A percentile compares a stretch with the other conserved stretches of the same genome.
Evolutionary conservation across 257 asterid species (phyloP).

Genomic region (Plantago elongata): DNA sequence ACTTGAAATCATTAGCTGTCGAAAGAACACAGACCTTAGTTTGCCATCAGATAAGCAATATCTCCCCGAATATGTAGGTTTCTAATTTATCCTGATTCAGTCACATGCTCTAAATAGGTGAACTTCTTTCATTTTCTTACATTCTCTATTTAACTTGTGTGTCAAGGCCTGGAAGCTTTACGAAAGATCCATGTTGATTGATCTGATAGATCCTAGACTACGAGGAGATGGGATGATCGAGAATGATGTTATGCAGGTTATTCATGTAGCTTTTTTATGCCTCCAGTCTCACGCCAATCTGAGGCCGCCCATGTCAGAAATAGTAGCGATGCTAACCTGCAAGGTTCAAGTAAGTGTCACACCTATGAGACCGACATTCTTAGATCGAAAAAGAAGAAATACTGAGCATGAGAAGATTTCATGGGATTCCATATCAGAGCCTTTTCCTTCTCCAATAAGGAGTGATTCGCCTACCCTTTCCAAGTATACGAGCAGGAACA

Average conservation of each 20-base stretch:
- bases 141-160: not conserved
- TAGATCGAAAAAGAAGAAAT: slow-evolving; percentile 41
- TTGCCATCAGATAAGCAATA: slow-evolving; percentile 72
- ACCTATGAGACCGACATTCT: slow-evolving; percentile 52
- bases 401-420: slow-evolving; percentile 29
- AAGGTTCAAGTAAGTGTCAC: slow-evolving; percentile 37
- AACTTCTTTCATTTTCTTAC: not conserved
- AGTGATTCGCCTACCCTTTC: slow-evolving; percentile 47
- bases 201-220: slow-evolving; percentile 58
- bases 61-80: slow-evolving; percentile 68
- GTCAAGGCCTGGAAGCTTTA: slow-evolving; percentile 69
- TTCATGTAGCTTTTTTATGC: slow-evolving; percentile 55
- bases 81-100: slow-evolving; percentile 4
- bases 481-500: slow-evolving; percentile 18
- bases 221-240: slow-evolving; percentile 34
- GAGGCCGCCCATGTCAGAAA: slow-evolving; percentile 81
- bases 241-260: slow-evolving; percentile 46
- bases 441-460: slow-evolving; percentile 51
- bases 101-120: not conserved
- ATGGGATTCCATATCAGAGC: slow-evolving; percentile 58
- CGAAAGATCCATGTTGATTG: slow-evolving; percentile 49
- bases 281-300: slow-evolving; percentile 55
- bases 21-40: slow-evolving; percentile 60
- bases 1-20: slow-evolving; percentile 61
- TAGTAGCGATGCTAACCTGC: slow-evolving; percentile 68